Base-by-base conservation (phyloP, 164 flowering plant species). In the Warburgia ugandensis region DNA sequence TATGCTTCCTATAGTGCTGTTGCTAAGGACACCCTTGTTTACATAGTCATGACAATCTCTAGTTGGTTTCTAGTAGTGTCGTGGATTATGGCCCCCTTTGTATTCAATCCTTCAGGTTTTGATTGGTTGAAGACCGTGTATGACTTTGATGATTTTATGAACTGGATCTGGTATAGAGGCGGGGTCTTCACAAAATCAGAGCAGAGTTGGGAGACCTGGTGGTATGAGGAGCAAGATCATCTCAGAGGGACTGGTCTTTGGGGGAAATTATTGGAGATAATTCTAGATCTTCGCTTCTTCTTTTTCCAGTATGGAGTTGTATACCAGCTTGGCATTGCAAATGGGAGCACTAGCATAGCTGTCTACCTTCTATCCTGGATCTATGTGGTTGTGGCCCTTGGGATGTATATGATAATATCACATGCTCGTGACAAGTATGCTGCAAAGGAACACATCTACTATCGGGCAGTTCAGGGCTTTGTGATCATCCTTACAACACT, bases 191-290 rank as follows among this genome's bases (percentile, higher is more conserved):
- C 78, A 3, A 77, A 77, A 63, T 76, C 89, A n/a, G 95, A 92
- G 0, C 73, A 78, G 66, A 86, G 99, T 66, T 92, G 99, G 99
- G 91, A 85, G 63, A 80, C 82, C 6, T 92, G 99, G 97, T 92
- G 99, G 96, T 77, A 83, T 32, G 99, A 88, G 62, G 97, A 92
- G 39, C 95, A 92, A 33, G 85, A 74, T 21, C 95, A 92, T 73
- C 57, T 92, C 48, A 74, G 79, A 44, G 69, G 77, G 7, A 92
- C 99, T 7, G 97, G 96, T 36, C 71, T 92, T 1, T 86, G 96
- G 95, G 97, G 99, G 23, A 84, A 86, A 65, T 40, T 86, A 49
- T 55, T 88, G 63, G 96, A 86, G 68, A 83, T 88, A 37, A 77
- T 88, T 58, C 60, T 92, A 28, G 89, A 86, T 48, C 77, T 92